Evolutionary conservation across 345 rosid genomes (phyloP).

Genomic region (Geranium rotundifolium): DNA sequence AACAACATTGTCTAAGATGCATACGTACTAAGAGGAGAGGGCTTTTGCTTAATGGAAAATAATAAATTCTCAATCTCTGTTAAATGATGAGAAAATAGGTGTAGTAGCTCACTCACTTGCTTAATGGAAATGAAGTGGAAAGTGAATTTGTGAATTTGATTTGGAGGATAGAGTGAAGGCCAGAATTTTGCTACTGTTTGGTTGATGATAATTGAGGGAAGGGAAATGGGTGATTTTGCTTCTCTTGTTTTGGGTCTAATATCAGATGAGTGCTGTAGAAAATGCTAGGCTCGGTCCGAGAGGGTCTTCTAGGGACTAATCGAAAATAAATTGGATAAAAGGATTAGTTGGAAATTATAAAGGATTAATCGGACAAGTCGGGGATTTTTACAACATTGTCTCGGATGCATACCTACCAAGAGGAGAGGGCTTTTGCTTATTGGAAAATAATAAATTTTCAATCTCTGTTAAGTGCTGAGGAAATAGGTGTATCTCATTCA

Average conservation of each 20-base stretch:
- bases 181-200: background rate
- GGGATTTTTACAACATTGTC: too few relatives aligned
- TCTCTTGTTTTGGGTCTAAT: background rate
- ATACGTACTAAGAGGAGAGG: background rate
- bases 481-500: background rate
- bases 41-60: background rate
- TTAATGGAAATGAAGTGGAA: too few relatives aligned
- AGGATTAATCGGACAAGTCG: too few relatives aligned
- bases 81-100: background rate
- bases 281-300: too few relatives aligned
- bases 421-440: background rate
- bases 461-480: background rate
- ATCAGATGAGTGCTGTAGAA: background rate
- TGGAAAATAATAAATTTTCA: background rate
- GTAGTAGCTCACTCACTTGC: background rate
- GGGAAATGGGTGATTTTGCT: background rate
- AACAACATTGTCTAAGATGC: background rate
- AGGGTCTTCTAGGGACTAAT: too few relatives aligned
- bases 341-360: too few relatives aligned
- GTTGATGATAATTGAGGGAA: background rate
- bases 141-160: background rate
- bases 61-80: background rate
- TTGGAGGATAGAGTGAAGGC: background rate
- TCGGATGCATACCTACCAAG: background rate
- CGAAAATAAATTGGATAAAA: too few relatives aligned